Evolutionary conservation across 2,329 filamentous ascomycete genomes (phyloP).

Genomic region (Trichophyton rubrum): DNA sequence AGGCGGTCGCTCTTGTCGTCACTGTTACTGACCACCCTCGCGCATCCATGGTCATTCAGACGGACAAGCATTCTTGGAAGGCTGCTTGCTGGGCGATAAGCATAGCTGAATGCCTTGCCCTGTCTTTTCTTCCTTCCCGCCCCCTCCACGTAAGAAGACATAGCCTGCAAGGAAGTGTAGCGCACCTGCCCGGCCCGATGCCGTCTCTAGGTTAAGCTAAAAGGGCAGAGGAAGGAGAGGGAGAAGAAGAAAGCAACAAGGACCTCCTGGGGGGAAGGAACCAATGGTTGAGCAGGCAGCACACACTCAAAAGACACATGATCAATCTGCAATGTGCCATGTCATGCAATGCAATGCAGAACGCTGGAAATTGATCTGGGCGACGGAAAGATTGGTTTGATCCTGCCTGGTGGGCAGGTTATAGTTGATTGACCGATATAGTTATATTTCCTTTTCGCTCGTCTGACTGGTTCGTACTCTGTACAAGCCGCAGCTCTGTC

Average conservation of each 20-base stretch:
- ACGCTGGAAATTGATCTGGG: neutral
- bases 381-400: neutral
- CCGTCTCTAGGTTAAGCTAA: neutral
- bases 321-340: constrained; percentile 4
- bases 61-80: neutral
- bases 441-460: neutral
- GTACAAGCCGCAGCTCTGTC: neutral
- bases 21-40: neutral
- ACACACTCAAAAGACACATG: neutral
- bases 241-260: neutral
- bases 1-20: neutral
- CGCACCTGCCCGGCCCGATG: neutral
- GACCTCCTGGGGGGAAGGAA: neutral
- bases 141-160: neutral
- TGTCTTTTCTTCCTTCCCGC: neutral
- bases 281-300: neutral
- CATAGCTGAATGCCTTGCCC: neutral
- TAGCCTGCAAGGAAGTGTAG: neutral
- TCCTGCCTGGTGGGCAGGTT: neutral
- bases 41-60: neutral
- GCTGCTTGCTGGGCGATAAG: neutral
- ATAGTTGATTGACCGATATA: neutral
- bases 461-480: neutral
- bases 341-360: constrained; percentile 3
- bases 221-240: neutral